phyloP scores from a whole-genome alignment of 192 early-diverging fungal species.

The Dimargaris verticillata region DNA sequence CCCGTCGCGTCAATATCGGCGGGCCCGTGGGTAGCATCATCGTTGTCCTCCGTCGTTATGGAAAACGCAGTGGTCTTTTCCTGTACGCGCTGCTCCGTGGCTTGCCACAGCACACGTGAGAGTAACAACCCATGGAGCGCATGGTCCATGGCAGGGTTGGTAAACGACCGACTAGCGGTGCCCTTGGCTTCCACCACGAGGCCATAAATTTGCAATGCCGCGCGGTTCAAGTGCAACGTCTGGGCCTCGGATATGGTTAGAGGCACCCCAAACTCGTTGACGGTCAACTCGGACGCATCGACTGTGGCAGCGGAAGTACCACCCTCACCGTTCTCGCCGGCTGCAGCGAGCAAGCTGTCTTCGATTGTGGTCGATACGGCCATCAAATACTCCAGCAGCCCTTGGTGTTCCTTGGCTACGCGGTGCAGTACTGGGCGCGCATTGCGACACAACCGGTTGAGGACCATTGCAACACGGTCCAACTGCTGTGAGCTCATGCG shows the following conservation, averaged over 20 bases:
- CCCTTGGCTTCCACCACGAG: slow-evolving; percentile 66
- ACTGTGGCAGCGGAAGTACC: no score
- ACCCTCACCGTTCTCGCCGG: no score
- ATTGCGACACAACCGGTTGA: not conserved
- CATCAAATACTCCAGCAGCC: no score
- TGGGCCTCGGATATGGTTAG: no score
- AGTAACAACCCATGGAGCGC: not conserved
- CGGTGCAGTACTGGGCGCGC: not conserved
- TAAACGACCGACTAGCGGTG: slow-evolving; percentile 27
- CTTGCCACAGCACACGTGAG: not conserved
- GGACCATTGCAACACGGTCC: not conserved
- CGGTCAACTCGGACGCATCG: no score
- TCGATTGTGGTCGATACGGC: no score
- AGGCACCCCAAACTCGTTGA: no score
- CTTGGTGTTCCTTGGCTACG: not conserved
- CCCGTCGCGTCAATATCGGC: slow-evolving; percentile 23
- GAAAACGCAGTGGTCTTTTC: slow-evolving; percentile 14
- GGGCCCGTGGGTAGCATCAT: slow-evolving; percentile 22
- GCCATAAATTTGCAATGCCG: slow-evolving; percentile 71
- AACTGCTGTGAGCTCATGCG: not conserved
- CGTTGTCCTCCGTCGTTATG: slow-evolving; percentile 28
- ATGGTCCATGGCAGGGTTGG: slow-evolving; percentile 7
- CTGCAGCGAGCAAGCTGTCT: no score
- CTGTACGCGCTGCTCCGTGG: not conserved
- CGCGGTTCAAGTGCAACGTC: slow-evolving; percentile 47